These are phyloP conservation scores for Trapa incisa DNA, from an alignment of 345 rosid genomes.

Conservation along the genomic window DNA sequence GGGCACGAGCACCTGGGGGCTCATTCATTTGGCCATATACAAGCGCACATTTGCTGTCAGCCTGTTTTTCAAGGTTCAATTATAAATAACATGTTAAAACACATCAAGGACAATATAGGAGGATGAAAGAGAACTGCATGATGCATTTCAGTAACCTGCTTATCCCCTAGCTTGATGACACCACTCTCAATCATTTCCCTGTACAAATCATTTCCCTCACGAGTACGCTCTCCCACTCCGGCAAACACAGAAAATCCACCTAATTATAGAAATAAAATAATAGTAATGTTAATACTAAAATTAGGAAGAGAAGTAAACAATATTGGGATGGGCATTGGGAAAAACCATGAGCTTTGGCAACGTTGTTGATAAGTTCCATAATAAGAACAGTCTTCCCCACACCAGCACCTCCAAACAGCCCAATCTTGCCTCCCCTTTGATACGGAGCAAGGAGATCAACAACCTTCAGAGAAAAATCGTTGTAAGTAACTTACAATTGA, in stretches of 20 bases:
- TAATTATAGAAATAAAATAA: slow-evolving; percentile 14
- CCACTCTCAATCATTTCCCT: slow-evolving; percentile 99
- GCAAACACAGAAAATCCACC: slow-evolving; percentile 99
- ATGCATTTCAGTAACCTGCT: slow-evolving; percentile 40
- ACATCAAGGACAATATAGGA: background rate
- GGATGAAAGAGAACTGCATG: background rate
- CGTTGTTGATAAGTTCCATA: slow-evolving; percentile 18
- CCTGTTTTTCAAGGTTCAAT: slow-evolving; percentile 22
- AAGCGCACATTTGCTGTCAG: slow-evolving; percentile 94
- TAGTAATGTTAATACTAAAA: background rate
- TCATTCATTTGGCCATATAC: slow-evolving; percentile 99
- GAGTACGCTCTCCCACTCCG: slow-evolving; percentile 96
- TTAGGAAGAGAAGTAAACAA: too few relatives aligned
- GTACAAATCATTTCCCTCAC: slow-evolving; percentile 98
- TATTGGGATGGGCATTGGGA: too few relatives aligned
- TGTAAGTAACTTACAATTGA: too few relatives aligned
- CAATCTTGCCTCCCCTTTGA: slow-evolving; percentile 18
- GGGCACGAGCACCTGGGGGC: slow-evolving; percentile 99
- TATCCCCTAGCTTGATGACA: slow-evolving; percentile 96
- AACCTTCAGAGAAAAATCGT: slow-evolving; percentile 1
- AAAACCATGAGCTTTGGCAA: slow-evolving; percentile 18
- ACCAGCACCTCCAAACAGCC: slow-evolving; percentile 15
- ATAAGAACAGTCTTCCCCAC: slow-evolving; percentile 24
- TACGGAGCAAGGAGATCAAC: slow-evolving; percentile 18
- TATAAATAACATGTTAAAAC: background rate